Evolutionary conservation across 805 yeast species (phyloP), one percentile per base, ranked within the genome.

Genomic region (Metschnikowia kunwiensis): DNA sequence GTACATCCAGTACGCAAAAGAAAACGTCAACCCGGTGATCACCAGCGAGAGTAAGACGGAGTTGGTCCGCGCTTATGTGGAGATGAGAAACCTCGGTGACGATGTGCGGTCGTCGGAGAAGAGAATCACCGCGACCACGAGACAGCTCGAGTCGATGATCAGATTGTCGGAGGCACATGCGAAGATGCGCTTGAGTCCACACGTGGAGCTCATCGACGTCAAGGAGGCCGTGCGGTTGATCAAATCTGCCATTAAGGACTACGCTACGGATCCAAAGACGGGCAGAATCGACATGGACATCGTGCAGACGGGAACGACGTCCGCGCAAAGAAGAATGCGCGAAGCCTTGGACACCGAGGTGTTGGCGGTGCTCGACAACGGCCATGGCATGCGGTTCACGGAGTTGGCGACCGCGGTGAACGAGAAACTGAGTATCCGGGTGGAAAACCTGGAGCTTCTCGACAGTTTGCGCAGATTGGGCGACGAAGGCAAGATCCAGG

Each of bases 241-340:
- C 57, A 80, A 84, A 51, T 77, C 95, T 3, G 99, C 99, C 10
- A 86, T 93, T 47, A 93, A 93, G 59, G 97, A 93, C 47, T 93
- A 93, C 58, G 99, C 99, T 11, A 93, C 96, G 3, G 99, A 93
- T 65, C 98, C 98, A 16, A 70, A 82, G 23, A 91, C 98, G 0
- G 99, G 99, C 20, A 77, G 93, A 53, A 93, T 93, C 48, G 98
- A 93, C 58, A 88, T 93, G 96, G 96, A 88, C 58, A 70, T 93
- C 57, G 89, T 93, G 19, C 97, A 91, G 64, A 93, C 97, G 0
- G 98, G 97, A 31, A 88, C 89, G 30, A 85, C 96, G 0, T 74
- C 86, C 2, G 86, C 91, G 3, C 95, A 89, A 59, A 73, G 96
- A 60, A 74, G 79, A 50, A 58, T 81, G 57, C 82, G 79, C 49